These are phyloP conservation scores for Phytophthora pinifolia DNA, from an alignment of 352 stramenopile species.

Conservation along the genomic window DNA sequence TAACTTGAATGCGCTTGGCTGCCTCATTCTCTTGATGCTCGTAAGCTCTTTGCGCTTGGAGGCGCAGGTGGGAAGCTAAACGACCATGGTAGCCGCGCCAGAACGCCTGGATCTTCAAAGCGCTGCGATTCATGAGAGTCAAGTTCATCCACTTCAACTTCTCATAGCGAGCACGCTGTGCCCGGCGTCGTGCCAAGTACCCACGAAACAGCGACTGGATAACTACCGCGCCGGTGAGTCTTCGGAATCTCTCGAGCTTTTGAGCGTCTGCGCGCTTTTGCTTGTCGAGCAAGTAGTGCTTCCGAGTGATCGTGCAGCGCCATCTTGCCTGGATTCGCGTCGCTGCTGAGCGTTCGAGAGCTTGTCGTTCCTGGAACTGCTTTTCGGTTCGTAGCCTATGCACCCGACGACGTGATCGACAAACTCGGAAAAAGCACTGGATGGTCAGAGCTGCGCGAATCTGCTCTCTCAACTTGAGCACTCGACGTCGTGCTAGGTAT, in stretches of 20 bases:
- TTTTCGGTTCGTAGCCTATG: conserved; percentile 45
- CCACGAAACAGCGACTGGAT: conserved; percentile 71
- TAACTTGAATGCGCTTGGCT: conserved; percentile 59
- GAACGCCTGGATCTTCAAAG: conserved; percentile 71
- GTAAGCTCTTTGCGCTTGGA: conserved; percentile 51
- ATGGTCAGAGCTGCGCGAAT: conserved; percentile 51
- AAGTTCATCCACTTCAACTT: conserved; percentile 73
- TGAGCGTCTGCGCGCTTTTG: conserved; percentile 31
- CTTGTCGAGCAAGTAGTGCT: conserved; percentile 35
- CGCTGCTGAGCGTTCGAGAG: conserved; percentile 36
- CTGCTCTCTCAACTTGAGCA: conserved; percentile 26
- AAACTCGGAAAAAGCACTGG: conserved; percentile 52
- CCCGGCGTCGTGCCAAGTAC: conserved; percentile 48
- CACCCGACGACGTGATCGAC: conserved; percentile 37
- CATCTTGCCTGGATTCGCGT: conserved; percentile 55
- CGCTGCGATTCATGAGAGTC: conserved; percentile 56
- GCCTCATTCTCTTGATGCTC: conserved; percentile 57
- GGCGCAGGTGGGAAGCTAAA: conserved; percentile 51
- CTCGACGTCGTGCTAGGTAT: conserved; percentile 41
- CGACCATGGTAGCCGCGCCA: conserved; percentile 80
- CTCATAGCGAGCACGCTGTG: conserved; percentile 56
- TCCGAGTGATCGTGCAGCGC: conserved; percentile 33
- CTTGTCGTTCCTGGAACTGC: conserved; percentile 20
- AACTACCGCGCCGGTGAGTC: conserved; percentile 46
- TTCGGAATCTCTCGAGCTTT: conserved; percentile 37